phyloP scores from a whole-genome alignment of 1,139 yeast species.

The Candida sp. region DNA sequence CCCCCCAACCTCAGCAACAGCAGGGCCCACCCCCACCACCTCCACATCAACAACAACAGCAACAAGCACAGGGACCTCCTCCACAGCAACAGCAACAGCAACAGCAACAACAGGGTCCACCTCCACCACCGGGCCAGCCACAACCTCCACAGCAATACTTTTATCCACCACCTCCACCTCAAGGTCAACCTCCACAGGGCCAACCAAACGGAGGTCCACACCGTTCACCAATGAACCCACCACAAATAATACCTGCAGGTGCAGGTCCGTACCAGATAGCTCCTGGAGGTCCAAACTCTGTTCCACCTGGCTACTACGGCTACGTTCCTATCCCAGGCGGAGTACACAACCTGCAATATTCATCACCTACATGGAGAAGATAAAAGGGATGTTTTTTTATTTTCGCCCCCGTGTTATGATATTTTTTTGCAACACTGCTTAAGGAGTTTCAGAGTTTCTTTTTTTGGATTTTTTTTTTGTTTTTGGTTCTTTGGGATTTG shows the following conservation, averaged over 20 bases:
- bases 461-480: not conserved
- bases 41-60: slow-evolving; percentile 14
- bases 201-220: slow-evolving; percentile 19
- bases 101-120: slow-evolving; percentile 20
- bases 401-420: too few relatives aligned
- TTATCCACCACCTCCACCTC: slow-evolving; percentile 20
- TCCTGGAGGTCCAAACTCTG: slow-evolving; percentile 21
- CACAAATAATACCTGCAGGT: slow-evolving; percentile 21
- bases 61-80: slow-evolving; percentile 14
- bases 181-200: slow-evolving; percentile 19
- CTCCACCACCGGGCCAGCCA: slow-evolving; percentile 9
- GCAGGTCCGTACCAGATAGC: slow-evolving; percentile 19
- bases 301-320: slow-evolving; percentile 41
- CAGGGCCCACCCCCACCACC: slow-evolving; percentile 14
- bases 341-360: slow-evolving; percentile 24
- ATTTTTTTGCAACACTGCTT: not conserved
- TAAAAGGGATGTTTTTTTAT: slow-evolving; percentile 10
- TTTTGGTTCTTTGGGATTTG: not conserved
- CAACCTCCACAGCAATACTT: slow-evolving; percentile 16
- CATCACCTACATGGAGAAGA: slow-evolving; percentile 38
- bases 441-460: not conserved
- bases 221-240: slow-evolving; percentile 18
- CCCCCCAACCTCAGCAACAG: slow-evolving; percentile 23
- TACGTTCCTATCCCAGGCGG: slow-evolving; percentile 40
- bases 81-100: slow-evolving; percentile 20